Evolutionary conservation across 208 protist genomes (phyloP).

Genomic region (Porcisia deanei): DNA sequence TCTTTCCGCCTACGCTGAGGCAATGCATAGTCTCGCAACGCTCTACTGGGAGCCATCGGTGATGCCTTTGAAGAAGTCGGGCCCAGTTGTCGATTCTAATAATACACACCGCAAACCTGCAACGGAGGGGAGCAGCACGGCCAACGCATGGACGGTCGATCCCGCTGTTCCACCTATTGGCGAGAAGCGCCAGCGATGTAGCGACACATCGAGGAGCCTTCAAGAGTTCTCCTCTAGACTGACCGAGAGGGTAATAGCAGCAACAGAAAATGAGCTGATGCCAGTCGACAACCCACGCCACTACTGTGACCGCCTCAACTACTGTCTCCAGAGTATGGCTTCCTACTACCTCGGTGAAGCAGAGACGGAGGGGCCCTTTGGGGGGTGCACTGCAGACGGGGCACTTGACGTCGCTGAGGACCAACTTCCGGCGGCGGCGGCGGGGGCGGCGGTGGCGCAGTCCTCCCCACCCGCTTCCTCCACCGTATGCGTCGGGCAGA

Average conservation of each 20-base stretch:
- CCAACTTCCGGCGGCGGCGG: background rate
- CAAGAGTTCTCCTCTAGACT: background rate
- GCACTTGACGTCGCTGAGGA: background rate
- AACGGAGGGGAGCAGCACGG: background rate
- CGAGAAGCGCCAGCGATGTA: slow-evolving; percentile 14
- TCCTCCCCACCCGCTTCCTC: background rate
- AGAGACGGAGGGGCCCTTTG: background rate
- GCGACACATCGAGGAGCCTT: background rate
- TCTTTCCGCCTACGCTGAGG: slow-evolving; percentile 47
- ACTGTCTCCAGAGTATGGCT: slow-evolving; percentile 30
- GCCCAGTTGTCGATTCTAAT: background rate
- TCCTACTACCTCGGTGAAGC: slow-evolving; percentile 36
- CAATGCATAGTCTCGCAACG: slow-evolving; percentile 79
- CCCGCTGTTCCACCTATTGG: background rate
- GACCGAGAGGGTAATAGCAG: background rate
- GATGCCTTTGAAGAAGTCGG: background rate
- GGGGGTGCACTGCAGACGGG: background rate
- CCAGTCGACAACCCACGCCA: slow-evolving; percentile 8
- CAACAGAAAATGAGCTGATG: background rate
- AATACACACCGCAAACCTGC: background rate
- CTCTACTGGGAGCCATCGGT: slow-evolving; percentile 52
- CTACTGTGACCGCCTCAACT: slow-evolving; percentile 41
- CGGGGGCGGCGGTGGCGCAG: background rate
- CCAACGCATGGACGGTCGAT: background rate
- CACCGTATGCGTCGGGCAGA: slow-evolving; percentile 5